Base-by-base conservation (phyloP, 345 rosid genomes). In the Eucalyptus pauciflora region DNA sequence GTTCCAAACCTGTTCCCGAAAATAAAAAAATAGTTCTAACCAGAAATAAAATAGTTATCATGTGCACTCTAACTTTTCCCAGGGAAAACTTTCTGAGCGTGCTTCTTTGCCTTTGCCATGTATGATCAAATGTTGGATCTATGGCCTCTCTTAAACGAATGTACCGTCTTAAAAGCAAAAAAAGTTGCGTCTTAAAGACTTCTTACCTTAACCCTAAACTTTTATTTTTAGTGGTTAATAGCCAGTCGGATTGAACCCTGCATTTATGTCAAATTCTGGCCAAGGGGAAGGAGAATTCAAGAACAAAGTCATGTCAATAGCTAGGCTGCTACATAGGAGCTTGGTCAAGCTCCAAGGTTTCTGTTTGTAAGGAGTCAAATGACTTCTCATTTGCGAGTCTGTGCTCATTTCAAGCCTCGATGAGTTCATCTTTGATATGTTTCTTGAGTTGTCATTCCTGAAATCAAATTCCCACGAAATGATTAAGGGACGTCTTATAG, bases 251-350 rank as follows among this genome's bases (percentile, higher is more conserved):
- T 24, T 22, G 27, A 56, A 24, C 62, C 29, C 62, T 56, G 24
- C 62, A 24, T 56, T 24, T 56, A 56, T 56, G 62, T 56, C 12
- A 3, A 87, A 49, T 87, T 93, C 93, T 4, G 90, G 92, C 7
- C 94, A 94, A 89, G 94, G 95, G 31, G 93, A 91, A 37, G 1
- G 17, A 22, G 94, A 94, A 62, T 93, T 94, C 37, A 92, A 90
- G 54, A 94, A 91, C 48, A 93, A 94, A 85, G 94, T 92, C 8
- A 13, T 87, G 4, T 45, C 92, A 33, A 62, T 94, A 25, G 94
- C 95, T 48, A 91, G 87, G 90, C 93, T 91, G 60, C 93, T 93
- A 69, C 94, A 92, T 58, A 31, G 93, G 37, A 93, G 92, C 83
- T 88, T 94, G 10, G 94, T 91, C 1, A 93, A 89, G 88, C 94